Conservation (phyloP, 441 rosid species). For the Populus hybrid region DNA sequence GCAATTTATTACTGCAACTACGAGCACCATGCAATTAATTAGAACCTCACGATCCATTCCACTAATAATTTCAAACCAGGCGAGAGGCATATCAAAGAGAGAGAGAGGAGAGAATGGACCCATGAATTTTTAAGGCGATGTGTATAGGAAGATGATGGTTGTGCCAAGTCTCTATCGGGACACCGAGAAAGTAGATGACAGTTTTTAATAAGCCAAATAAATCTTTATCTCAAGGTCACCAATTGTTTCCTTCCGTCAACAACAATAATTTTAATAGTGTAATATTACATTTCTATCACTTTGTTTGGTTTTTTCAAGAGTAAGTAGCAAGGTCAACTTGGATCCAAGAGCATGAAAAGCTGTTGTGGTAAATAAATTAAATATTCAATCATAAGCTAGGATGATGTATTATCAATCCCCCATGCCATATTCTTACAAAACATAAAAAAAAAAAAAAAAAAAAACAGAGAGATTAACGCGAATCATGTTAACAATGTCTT, state of each 20-base stretch:
- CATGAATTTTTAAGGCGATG: conserved; percentile 19
- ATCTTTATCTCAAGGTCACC: conserved; percentile 14
- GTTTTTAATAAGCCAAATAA: conserved; percentile 26
- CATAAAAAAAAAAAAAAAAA: too few relatives aligned
- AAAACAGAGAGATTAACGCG: too few relatives aligned
- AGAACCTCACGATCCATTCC: not conserved
- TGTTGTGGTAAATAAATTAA: not conserved
- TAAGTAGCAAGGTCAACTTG: not conserved
- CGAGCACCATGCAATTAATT: not conserved
- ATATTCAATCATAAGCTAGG: too few relatives aligned
- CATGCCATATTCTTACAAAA: too few relatives aligned
- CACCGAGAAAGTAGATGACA: conserved; percentile 21
- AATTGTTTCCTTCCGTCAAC: not conserved
- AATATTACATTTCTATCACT: not conserved
- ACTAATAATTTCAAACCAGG: not conserved
- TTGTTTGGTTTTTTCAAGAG: not conserved
- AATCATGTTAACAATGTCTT: too few relatives aligned
- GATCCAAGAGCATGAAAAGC: not conserved
- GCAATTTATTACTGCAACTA: not conserved
- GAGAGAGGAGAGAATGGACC: conserved; percentile 5
- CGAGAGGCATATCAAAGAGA: conserved; percentile 8
- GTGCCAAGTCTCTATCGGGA: conserved; percentile 36
- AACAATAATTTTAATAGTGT: not conserved
- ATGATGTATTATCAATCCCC: too few relatives aligned
- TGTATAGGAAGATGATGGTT: conserved; percentile 13